Percentiles rank a stretch among this genome's conserved stretches.
Conservation (phyloP, 129 eudicot species). For the Flaveria sonorensis region DNA sequence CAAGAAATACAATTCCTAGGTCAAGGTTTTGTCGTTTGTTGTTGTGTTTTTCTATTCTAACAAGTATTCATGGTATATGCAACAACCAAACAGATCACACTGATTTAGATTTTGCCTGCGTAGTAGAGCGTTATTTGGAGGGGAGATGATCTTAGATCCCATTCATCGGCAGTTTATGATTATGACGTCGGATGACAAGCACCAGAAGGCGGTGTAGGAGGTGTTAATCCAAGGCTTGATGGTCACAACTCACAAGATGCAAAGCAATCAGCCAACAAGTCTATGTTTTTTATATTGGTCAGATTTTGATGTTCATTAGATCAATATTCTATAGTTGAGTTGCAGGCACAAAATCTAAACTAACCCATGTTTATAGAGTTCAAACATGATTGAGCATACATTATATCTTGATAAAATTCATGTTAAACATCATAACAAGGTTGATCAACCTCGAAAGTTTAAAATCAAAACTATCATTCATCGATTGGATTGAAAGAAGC, state of each 20-base stretch:
- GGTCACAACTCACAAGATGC: neutral
- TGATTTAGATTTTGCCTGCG: neutral
- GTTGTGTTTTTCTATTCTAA: neutral
- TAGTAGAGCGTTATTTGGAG: too few species aligned
- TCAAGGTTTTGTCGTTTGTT: neutral
- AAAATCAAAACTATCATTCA: neutral
- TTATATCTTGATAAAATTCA: neutral
- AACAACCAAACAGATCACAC: neutral
- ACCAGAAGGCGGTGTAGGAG: neutral
- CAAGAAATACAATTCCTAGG: neutral
- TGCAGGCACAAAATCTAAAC: neutral
- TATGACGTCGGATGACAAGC: neutral
- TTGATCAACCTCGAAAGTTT: neutral
- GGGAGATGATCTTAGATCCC: neutral
- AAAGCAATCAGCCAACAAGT: neutral
- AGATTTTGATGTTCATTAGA: neutral
- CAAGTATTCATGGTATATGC: neutral
- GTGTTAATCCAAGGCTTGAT: neutral
- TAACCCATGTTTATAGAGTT: neutral
- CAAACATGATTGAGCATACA: constrained; percentile 13
- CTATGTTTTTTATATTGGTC: neutral
- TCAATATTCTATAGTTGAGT: neutral
- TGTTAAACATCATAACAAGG: constrained; percentile 6
- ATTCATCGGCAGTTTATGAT: neutral
- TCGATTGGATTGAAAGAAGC: neutral